Base-by-base conservation (phyloP, 2,329 filamentous ascomycete species). In the Teratosphaeria epicoccoides region DNA sequence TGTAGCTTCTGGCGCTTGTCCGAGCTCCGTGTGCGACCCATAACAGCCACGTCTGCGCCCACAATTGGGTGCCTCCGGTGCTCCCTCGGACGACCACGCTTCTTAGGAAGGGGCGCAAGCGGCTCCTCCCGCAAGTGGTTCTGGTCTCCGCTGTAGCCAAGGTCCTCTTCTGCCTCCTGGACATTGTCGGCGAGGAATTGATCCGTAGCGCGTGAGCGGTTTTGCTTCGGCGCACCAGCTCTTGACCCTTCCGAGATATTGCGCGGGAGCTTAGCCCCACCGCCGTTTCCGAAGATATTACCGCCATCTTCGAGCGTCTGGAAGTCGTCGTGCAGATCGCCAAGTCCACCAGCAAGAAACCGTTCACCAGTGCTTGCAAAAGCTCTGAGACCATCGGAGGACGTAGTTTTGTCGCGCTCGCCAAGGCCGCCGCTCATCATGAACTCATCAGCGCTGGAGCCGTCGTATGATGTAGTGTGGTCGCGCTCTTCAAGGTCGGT, bases 31-130 rank as follows among this genome's bases (percentile, higher is more conserved):
- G 49, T 46, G 24, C 33, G 33, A 7, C 33, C 33, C 6, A 40
- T 20, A 23, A 14, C 22, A 24, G 17, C 25, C 37, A 43, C 20
- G 23, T 45, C 40, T 24, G 49, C 29, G 22, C 54, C 48, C 17
- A 33, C 33, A 24, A 44, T 46, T 49, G 48, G 28, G 43, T 47
- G 40, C 55, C 55, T 52, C 5, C 26, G 28, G 43, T 47, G 40
- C 55, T 56, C 50, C 5, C 26, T 43, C n/a, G 29, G 50, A 7
- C 53, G 53, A 23, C 46, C 50, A 23, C 24, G 24, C 23, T 47
- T 46, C 10, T 49, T 49, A 7, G 43, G 43, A 23, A 20, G 20
- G 23, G 20, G 7, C 9, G 10, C 25, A 9, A n/a, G 26, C 3
- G 20, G 20, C 44, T 51, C 29, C 40, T 40, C 43, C 1, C 20